phyloP scores from a whole-genome alignment of 2,329 filamentous ascomycete species.

The Hymenoscyphus repandus region DNA sequence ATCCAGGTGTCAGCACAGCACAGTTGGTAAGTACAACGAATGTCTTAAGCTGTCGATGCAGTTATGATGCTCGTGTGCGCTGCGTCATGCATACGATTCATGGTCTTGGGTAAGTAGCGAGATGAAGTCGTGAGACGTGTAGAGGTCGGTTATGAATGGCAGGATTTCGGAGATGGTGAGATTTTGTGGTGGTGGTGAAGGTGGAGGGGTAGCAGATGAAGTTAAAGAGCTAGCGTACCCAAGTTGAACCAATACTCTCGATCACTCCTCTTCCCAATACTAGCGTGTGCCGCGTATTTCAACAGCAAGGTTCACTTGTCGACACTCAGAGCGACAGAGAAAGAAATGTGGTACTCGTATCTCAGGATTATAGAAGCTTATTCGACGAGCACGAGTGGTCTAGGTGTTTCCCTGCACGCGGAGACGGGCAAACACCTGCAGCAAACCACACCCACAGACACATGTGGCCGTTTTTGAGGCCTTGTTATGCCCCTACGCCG shows the following conservation, averaged over 20 bases:
- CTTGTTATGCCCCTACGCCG: not conserved
- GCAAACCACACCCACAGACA: constrained; percentile 5
- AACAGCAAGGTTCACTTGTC: no score
- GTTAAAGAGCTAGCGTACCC: no score
- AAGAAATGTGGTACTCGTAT: not conserved
- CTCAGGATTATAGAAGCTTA: constrained; percentile 4
- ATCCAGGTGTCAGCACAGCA: not conserved
- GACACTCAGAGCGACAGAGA: no score
- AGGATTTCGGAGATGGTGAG: not conserved
- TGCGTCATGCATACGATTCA: constrained; percentile 19
- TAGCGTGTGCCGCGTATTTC: no score
- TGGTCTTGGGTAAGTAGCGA: constrained; percentile 13
- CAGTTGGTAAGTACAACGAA: not conserved
- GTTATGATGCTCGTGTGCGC: constrained; percentile 14
- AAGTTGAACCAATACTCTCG: no score
- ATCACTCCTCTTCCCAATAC: no score
- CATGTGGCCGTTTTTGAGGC: constrained; percentile 8
- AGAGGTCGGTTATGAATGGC: not conserved
- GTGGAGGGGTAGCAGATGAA: constrained; percentile 5
- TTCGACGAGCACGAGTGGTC: constrained; percentile 10
- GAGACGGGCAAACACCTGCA: constrained; percentile 8
- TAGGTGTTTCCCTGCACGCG: not conserved
- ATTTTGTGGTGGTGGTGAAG: not conserved
- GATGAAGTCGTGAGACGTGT: not conserved
- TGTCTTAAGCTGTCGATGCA: not conserved